These are phyloP conservation scores for Canna indica DNA, from an alignment of 176 grass and related monocot species.

Conservation along the genomic window DNA sequence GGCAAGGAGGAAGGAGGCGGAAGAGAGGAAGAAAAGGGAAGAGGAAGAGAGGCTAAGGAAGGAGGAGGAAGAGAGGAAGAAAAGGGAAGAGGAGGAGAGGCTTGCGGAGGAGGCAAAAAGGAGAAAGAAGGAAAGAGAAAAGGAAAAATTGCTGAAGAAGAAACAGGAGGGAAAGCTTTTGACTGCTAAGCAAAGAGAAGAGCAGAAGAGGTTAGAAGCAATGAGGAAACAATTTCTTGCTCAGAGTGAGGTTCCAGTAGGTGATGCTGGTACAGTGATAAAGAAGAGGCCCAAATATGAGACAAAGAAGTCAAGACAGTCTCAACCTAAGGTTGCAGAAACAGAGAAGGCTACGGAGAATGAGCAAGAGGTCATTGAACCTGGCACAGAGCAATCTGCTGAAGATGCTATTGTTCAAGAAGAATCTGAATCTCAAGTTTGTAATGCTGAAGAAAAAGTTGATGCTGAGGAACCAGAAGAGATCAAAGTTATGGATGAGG, in stretches of 20 bases:
- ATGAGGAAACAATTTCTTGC: slow-evolving; percentile 90
- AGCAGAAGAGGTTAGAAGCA: slow-evolving; percentile 72
- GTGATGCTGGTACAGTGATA: slow-evolving; percentile 35
- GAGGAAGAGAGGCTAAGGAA: slow-evolving; percentile 67
- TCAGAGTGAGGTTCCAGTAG: slow-evolving; percentile 51
- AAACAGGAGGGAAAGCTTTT: slow-evolving; percentile 81
- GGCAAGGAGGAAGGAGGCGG: slow-evolving; percentile 57
- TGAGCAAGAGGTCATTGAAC: slow-evolving; percentile 36
- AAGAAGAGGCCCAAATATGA: slow-evolving; percentile 85
- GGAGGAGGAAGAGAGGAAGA: slow-evolving; percentile 70
- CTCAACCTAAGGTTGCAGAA: slow-evolving; percentile 40
- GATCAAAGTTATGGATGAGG: slow-evolving; percentile 38
- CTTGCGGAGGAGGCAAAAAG: slow-evolving; percentile 73
- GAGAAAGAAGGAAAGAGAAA: slow-evolving; percentile 76
- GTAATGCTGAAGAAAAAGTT: slow-evolving; percentile 43
- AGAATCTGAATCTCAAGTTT: slow-evolving; percentile 45
- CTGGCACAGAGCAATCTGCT: slow-evolving; percentile 35
- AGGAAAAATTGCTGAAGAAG: slow-evolving; percentile 83
- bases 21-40: slow-evolving; percentile 64
- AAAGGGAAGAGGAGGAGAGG: slow-evolving; percentile 56
- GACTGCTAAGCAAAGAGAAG: slow-evolving; percentile 84
- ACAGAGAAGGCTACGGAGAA: slow-evolving; percentile 36
- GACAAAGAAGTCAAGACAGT: slow-evolving; percentile 62
- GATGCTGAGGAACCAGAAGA: slow-evolving; percentile 61
- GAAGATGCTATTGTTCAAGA: slow-evolving; percentile 64